Evolutionary conservation across 495 filamentous ascomycete species (phyloP), one percentile per base, ranked within the genome.

Genomic region (Penicillium argentinense): DNA sequence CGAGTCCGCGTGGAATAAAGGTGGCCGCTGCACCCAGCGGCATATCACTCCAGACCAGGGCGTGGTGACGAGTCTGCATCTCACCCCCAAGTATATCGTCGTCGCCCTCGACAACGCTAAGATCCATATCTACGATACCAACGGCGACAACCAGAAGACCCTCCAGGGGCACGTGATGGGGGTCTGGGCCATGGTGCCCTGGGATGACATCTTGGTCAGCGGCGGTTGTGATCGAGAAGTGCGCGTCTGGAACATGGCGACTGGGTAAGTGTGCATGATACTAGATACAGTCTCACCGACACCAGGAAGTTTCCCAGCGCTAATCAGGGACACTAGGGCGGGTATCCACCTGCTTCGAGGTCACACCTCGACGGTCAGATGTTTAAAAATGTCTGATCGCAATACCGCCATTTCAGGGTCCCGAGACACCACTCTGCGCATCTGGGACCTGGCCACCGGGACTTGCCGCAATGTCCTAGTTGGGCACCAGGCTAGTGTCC

Each of bases 171-270:
- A 98, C 67, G 87, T 96, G 27, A 98, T 98, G 93, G 93, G 93
- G 25, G 93, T 98, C 28, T 98, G 93, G 93, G 93, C 93, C 14
- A 97, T 98, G 92, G 91, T 98, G 42, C 95, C 93, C 11, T 96
- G 91, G 88, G 95, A 87, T 47, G 91, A 98, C 64, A 88, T 87
- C 43, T 75, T 98, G 45, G 95, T 98, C 39, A 96, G 90, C 60
- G 93, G 93, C 53, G 93, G 93, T 24, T 98, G 93, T 65, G 93
- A 98, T 67, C 81, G 93, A 40, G 95, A 98, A 66, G 93, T 98
- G 21, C 78, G 93, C 46, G 95, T 97, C 2, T 98, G 93, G 93
- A 90, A 98, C 65, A 87, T 98, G 82, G 82, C 82, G 36, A 93
- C 89, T 54, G 93, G 95, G 91, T 96, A 83, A 68, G 85, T 48